These are phyloP conservation scores for Fusarium decemcellulare DNA, from an alignment of 2,329 filamentous ascomycete species.

Conservation along the genomic window DNA sequence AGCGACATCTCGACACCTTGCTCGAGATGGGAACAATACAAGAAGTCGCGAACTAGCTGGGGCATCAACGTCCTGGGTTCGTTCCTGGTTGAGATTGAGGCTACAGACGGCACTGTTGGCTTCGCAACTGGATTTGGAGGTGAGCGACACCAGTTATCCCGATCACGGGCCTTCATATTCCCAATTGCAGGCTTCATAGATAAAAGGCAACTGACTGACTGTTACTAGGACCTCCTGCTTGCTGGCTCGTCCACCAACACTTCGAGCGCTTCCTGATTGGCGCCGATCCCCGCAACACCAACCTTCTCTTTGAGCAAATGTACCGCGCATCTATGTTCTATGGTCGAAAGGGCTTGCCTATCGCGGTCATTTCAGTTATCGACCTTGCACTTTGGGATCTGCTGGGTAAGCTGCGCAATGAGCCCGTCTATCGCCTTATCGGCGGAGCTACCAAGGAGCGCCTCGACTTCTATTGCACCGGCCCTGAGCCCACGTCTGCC, in stretches of 20 bases:
- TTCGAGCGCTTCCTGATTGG: conserved; percentile 94
- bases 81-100: conserved; percentile 91
- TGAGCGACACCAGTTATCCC: conserved; percentile 47
- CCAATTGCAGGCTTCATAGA: neutral
- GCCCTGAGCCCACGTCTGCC: conserved; percentile 84
- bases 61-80: conserved; percentile 96
- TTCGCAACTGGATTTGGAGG: conserved; percentile 95
- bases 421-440: conserved; percentile 95
- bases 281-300: conserved; percentile 90
- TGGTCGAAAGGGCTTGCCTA: conserved; percentile 89
- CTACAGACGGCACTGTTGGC: conserved; percentile 90
- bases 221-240: conserved; percentile 83
- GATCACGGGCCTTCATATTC: neutral
- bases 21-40: conserved; percentile 90
- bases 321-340: conserved; percentile 98
- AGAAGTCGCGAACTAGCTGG: conserved; percentile 90
- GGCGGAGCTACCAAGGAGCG: conserved; percentile 89
- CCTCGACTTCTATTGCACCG: conserved; percentile 95
- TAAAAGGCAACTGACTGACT: conserved; percentile 13
- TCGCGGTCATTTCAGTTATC: conserved; percentile 94
- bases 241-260: conserved; percentile 94
- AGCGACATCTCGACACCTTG: conserved; percentile 93
- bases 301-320: conserved; percentile 96
- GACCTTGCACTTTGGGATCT: conserved; percentile 95
- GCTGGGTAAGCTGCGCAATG: conserved; percentile 89